Evolutionary conservation across 2,329 filamentous ascomycete genomes (phyloP).

Genomic region (Myriosclerotinia scirpicola): DNA sequence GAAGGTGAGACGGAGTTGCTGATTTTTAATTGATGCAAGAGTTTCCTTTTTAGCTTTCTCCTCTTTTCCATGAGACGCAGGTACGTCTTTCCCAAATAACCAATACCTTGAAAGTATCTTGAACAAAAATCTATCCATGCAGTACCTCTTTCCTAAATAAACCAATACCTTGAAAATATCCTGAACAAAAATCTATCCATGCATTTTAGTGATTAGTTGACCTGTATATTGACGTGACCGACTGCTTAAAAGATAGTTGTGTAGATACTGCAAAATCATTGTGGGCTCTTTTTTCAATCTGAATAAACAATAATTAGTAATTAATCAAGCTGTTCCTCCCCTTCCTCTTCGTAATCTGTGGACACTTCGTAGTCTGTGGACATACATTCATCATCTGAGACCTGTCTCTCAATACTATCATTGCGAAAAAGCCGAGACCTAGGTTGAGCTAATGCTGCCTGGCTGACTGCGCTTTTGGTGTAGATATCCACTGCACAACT

Average conservation of each 20-base stretch:
- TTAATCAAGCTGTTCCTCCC: not conserved
- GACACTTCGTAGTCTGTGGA: not conserved
- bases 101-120: not conserved
- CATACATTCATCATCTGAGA: not conserved
- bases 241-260: not conserved
- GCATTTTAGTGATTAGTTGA: not conserved
- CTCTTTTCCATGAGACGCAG: not conserved
- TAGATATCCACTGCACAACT: constrained; percentile 52
- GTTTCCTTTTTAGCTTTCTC: not conserved
- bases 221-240: not conserved
- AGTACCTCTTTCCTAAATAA: not conserved
- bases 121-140: not conserved
- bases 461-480: constrained; percentile 36
- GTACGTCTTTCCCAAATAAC: not conserved
- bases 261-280: not conserved
- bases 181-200: not conserved
- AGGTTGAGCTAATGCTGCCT: constrained; percentile 30
- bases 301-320: not conserved
- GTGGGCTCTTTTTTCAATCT: not conserved
- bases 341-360: not conserved
- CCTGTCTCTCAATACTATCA: not conserved
- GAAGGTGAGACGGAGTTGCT: not conserved
- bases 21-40: not conserved
- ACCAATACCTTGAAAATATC: not conserved
- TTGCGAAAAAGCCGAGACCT: not conserved